phyloP scores from a whole-genome alignment of 805 yeast species.

The Starmera dryadoides region DNA sequence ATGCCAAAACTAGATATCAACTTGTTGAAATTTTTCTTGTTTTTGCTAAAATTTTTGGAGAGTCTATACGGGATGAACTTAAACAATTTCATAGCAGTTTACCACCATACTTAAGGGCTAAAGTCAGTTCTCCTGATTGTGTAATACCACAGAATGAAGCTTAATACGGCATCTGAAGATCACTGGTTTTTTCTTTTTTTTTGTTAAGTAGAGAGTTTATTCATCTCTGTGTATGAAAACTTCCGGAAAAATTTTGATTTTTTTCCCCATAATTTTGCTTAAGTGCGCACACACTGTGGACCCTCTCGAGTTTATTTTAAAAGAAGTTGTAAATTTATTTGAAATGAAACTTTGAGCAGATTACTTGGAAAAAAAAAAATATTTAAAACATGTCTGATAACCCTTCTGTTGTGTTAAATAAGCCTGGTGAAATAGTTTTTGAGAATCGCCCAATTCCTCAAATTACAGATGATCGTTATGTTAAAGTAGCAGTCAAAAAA shows the following conservation, averaged over 20 bases:
- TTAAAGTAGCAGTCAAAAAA: constrained; percentile 65
- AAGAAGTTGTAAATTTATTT: too few relatives aligned
- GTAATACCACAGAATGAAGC: too few relatives aligned
- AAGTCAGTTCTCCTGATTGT: background rate
- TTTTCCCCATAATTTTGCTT: too few relatives aligned
- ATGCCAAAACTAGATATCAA: constrained; percentile 15
- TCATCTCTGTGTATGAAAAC: too few relatives aligned
- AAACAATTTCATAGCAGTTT: constrained; percentile 3
- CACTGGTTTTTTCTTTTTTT: too few relatives aligned
- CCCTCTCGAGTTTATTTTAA: too few relatives aligned
- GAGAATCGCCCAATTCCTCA: constrained; percentile 66
- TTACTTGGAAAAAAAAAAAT: too few relatives aligned
- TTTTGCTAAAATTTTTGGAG: constrained; percentile 1
- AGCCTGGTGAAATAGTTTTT: constrained; percentile 53
- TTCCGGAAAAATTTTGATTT: too few relatives aligned
- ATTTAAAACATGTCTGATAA: constrained; percentile 9
- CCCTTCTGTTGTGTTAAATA: constrained; percentile 49
- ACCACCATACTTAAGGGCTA: constrained; percentile 6
- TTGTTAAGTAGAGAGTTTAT: too few relatives aligned
- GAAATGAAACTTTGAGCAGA: too few relatives aligned
- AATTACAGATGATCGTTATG: constrained; percentile 56
- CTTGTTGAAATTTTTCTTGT: constrained; percentile 13
- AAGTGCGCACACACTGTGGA: too few relatives aligned
- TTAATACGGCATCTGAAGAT: too few relatives aligned
- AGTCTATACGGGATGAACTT: constrained; percentile 3